phyloP scores from a whole-genome alignment of 1,284 basidiomycete species.

The Retiboletus fuscus region DNA sequence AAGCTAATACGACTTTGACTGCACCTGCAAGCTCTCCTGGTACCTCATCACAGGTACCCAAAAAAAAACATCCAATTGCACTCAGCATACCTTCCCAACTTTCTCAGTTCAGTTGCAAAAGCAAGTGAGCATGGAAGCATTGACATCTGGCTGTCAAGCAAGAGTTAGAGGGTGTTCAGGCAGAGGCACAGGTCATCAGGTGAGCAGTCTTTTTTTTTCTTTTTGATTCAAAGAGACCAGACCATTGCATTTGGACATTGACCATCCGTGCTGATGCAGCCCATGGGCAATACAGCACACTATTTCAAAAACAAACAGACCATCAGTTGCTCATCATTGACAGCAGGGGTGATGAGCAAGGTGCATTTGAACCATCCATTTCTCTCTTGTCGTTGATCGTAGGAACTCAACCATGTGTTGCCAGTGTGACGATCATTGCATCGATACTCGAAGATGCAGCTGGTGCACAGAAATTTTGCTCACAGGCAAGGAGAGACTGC shows the following conservation, averaged over 20 bases:
- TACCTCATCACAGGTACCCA: neutral
- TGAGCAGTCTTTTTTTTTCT: conserved; percentile 48
- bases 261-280: too few species aligned
- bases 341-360: conserved; percentile 79
- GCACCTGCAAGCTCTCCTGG: conserved; percentile 9
- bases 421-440: conserved; percentile 70
- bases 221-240: too few species aligned
- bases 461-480: conserved; percentile 61
- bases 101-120: conserved; percentile 82
- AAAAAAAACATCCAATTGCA: conserved; percentile 34
- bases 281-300: conserved; percentile 58
- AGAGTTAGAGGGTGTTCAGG: conserved; percentile 77
- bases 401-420: neutral
- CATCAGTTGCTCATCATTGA: conserved; percentile 85
- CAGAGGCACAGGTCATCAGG: conserved; percentile 85
- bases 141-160: conserved; percentile 81
- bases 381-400: neutral
- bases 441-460: conserved; percentile 63
- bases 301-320: conserved; percentile 73
- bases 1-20: conserved; percentile 26
- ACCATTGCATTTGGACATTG: too few species aligned
- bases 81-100: conserved; percentile 47
- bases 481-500: conserved; percentile 80
- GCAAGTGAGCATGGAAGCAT: conserved; percentile 94
- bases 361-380: conserved; percentile 54